Evolutionary conservation across 176 grass and related monocot genomes (phyloP).

Genomic region (Rhynchospora breviuscula): DNA sequence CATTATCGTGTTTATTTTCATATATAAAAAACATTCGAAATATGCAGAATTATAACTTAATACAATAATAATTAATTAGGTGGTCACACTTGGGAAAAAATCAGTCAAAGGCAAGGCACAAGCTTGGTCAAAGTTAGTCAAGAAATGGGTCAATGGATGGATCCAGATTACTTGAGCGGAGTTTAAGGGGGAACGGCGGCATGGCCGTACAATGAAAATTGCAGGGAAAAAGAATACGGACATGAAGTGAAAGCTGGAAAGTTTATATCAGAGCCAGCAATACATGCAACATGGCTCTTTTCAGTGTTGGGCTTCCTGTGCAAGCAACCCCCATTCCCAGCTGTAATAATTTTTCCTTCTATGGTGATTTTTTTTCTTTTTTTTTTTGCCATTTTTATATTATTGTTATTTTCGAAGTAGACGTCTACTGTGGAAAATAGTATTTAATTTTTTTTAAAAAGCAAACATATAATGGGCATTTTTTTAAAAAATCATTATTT

Average conservation of each 20-base stretch:
- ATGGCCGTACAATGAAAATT: neutral
- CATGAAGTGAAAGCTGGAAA: neutral
- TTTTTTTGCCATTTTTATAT: neutral
- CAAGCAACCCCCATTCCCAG: neutral
- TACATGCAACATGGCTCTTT: neutral
- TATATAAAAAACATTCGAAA: neutral
- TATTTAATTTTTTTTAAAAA: no score
- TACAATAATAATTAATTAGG: neutral
- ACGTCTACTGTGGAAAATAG: no score
- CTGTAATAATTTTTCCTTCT: neutral
- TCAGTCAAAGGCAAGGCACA: neutral
- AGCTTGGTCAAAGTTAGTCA: neutral
- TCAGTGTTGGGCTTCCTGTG: neutral
- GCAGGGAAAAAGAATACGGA: neutral
- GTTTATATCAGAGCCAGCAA: neutral
- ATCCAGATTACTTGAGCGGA: neutral
- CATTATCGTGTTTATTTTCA: neutral
- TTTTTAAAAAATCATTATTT: no score
- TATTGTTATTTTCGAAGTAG: no score
- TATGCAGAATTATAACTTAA: neutral
- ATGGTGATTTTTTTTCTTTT: neutral
- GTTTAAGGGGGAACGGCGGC: neutral
- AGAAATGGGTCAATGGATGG: neutral
- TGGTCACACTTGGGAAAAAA: neutral
- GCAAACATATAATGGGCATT: no score